Conservation (phyloP, 2,329 filamentous ascomycete genomes). For the Aspergillus melleus region DNA sequence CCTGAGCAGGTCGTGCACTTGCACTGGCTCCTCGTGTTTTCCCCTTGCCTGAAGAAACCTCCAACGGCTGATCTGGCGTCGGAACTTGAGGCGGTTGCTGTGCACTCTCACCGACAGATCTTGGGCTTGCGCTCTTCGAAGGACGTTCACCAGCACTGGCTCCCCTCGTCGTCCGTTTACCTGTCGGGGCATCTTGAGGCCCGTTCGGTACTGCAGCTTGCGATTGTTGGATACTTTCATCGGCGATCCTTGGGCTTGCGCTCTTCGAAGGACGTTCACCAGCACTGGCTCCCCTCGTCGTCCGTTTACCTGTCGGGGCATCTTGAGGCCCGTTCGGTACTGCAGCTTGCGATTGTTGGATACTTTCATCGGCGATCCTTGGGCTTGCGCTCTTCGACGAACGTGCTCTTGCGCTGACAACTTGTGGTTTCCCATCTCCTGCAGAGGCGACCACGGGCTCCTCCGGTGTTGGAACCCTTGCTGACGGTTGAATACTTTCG, state of each 20-base stretch:
- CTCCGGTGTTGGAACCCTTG: neutral
- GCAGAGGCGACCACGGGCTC: neutral
- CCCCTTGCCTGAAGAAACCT: neutral
- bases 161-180: slow-evolving; percentile 9
- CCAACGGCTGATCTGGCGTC: neutral
- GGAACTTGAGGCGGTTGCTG: neutral
- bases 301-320: slow-evolving; percentile 3
- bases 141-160: neutral
- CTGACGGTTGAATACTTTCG: neutral
- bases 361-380: neutral
- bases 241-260: neutral
- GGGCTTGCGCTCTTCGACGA: neutral
- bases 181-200: neutral
- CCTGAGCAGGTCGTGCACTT: neutral
- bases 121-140: neutral
- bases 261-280: neutral
- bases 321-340: neutral
- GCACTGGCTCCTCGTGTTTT: slow-evolving; percentile 4
- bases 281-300: slow-evolving; percentile 4
- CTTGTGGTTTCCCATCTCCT: neutral
- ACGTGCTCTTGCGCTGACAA: neutral
- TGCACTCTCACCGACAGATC: neutral
- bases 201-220: neutral
- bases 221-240: neutral
- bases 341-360: neutral